Conservation (phyloP, 768 basidiomycete species). For the Mycena amicta region DNA sequence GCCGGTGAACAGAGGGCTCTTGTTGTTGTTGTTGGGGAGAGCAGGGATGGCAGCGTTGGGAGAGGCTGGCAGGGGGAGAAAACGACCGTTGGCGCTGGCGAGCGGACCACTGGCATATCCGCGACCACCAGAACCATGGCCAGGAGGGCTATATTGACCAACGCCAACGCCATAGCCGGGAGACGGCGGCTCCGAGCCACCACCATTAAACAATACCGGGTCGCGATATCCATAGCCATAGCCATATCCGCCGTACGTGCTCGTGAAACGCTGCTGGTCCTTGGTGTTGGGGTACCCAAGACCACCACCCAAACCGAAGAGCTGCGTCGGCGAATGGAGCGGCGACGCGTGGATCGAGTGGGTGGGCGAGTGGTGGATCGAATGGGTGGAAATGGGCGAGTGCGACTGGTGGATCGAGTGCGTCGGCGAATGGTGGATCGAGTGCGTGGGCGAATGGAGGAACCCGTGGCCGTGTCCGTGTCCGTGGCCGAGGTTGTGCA, state of each 20-base stretch:
- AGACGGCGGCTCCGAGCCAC: neutral
- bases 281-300: no score
- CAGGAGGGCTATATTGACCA: neutral
- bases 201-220: neutral
- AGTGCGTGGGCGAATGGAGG: neutral
- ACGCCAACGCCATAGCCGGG: neutral
- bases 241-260: neutral
- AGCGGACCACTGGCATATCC: no score
- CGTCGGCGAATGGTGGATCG: conserved; percentile 21
- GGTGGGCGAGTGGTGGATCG: neutral
- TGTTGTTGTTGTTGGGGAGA: neutral
- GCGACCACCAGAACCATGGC: neutral
- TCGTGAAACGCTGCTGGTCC: conserved; percentile 3
- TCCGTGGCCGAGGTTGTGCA: neutral
- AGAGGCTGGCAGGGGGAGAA: neutral
- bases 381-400: no score
- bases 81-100: neutral
- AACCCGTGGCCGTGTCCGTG: neutral
- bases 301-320: neutral
- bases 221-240: no score
- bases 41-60: neutral
- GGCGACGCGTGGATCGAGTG: conserved; percentile 21
- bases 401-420: no score
- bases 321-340: conserved; percentile 2
- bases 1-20: neutral